Base-by-base conservation (phyloP, 2,329 filamentous ascomycete species). In the Orbilia quercus region DNA sequence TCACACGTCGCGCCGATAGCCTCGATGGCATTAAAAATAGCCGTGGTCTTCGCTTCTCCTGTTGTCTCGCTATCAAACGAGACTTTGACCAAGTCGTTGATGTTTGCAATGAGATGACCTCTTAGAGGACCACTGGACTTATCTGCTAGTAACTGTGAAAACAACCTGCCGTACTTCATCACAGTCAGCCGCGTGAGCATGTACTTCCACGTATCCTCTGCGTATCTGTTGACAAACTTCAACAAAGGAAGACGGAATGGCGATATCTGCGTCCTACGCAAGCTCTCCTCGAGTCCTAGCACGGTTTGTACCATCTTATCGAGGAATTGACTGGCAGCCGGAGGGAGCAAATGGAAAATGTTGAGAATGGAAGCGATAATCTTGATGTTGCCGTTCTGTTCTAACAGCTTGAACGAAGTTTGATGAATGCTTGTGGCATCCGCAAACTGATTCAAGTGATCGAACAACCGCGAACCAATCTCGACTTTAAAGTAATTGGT, bases 401-500 rank as follows among this genome's bases (percentile, higher is more conserved):
- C 96, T 70, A 98, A 91, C 76, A 97, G 89, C 1, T 90, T 93
- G 80, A 99, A 99, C 0, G 94, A 97, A 1, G 95, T 91, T 78
- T 93, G 91, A 80, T 98, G 93, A 76, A 98, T 83, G 12, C 88
- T 86, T 57, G 84, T 85, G 1, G 91, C 86, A 69, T 97, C 92
- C 0, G 94, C 93, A 75, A 99, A 92, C 9, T 89, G 87, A 79
- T 94, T 94, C 81, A 97, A 90, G 78, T 99, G 95, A 75, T 98
- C 94, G 7, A 99, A 84, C n/a, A 99, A 82, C 22, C 95, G 88
- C 20, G 91, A 87, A 5, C 95, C 96, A 60, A 99, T 99, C 80
- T 99, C 95, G 0, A 98, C 93, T 81, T 99, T 99, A 82, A 99
- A 99, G 80, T 99, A 99, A 71, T 95, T 98, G 0, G 94, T 99